These are phyloP conservation scores for Talaromyces rugulosus DNA, from an alignment of 2,329 filamentous ascomycete genomes.

Conservation along the genomic window DNA sequence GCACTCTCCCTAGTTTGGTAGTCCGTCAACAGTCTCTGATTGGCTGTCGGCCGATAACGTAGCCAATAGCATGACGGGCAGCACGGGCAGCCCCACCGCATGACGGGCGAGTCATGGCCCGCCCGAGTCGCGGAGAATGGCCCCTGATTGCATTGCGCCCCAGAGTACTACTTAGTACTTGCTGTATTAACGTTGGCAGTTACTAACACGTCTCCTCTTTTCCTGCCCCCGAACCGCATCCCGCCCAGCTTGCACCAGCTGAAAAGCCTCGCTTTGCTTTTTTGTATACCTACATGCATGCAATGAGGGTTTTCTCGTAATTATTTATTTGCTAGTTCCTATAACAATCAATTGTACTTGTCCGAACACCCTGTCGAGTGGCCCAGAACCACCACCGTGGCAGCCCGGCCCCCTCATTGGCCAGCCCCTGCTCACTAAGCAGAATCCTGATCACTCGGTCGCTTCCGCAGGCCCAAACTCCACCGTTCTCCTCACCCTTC, in stretches of 20 bases:
- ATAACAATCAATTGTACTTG: not conserved
- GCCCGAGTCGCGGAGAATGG: not conserved
- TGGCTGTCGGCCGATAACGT: not conserved
- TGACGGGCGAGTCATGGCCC: not conserved
- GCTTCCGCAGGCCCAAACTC: slow-evolving; percentile 23
- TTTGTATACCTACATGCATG: not conserved
- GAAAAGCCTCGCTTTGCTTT: not conserved
- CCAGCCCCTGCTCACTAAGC: slow-evolving; percentile 13
- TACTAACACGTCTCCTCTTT: not conserved
- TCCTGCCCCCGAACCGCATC: not conserved
- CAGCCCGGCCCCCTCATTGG: slow-evolving; percentile 4
- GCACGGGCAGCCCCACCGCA: not conserved
- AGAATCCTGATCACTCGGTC: slow-evolving; percentile 19
- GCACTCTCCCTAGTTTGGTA: not conserved
- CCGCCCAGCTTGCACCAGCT: not conserved
- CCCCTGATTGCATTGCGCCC: not conserved
- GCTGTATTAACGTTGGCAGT: too few species aligned
- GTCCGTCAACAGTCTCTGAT: not conserved
- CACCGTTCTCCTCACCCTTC: slow-evolving; percentile 16
- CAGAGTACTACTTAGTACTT: not conserved
- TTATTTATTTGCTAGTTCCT: too few species aligned
- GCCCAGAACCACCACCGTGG: too few species aligned
- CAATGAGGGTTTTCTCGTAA: not conserved
- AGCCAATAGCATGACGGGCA: not conserved
- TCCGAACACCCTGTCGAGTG: not conserved